Base-by-base conservation (phyloP, 169 alveolate species). In the Babesia bigemina region DNA sequence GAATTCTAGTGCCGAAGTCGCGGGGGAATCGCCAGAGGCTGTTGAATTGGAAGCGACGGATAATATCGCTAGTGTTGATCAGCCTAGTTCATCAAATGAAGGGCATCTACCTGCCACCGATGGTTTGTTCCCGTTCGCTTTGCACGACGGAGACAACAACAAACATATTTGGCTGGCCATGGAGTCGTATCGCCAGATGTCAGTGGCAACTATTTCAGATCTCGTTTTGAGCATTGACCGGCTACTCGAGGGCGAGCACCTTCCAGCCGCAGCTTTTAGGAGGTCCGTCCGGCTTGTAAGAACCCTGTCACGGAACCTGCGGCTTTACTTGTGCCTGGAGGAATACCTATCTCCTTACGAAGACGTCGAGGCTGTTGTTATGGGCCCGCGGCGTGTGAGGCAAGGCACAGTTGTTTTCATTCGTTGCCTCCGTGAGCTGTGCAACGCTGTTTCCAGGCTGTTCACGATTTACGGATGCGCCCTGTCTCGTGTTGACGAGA, bases 241-340 rank as follows among this genome's bases (percentile, higher is more conserved):
- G 26, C 13, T 60, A 2, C 16, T 10, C 10, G 47, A 19, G 29
- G 44, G 49, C 2, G 17, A 16, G 57, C 19, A 14, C 12, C 14
- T 21, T 14, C 21, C 12, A 2, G 21, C 21, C 10, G 36, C 59
- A 9, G 19, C 17, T 0, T 53, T n/a, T 36, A 7, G 29, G 22
- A 63, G 63, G 11, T 13, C 53, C 10, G 66, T 45, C 6, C 63
- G 48, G 16, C 53, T 53, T 6, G 17, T 67, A 4, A 21, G 66
- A 9, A 36, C 12, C 24, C 8, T 67, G 16, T 28, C 65, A 29
- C 53, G 60, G 7, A 3, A 28, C 29, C 84, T 72, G 26, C 70
- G 88, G 3, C 24, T 81, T 10, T 81, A 81, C 63, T 60, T 81
- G 36, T 81, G 88, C 52, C 0, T 70, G 26, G 88, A 81, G 28